Evolutionary conservation across 2,329 filamentous ascomycete species (phyloP), one percentile per base, ranked within the genome.

Genomic region (Elsinoe perseae): DNA sequence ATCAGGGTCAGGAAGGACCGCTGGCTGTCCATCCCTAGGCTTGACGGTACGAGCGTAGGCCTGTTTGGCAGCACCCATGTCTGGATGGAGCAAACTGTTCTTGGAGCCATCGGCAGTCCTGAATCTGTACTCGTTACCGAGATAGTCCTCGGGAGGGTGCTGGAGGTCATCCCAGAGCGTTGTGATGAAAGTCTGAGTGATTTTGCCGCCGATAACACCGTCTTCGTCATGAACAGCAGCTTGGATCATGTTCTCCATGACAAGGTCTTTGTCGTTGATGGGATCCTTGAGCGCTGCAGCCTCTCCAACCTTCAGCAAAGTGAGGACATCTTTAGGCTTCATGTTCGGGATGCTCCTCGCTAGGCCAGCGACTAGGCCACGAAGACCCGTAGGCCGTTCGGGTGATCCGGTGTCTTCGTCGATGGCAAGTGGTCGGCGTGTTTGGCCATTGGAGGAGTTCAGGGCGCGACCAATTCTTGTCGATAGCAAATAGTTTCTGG

Each of bases 21-120:
- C 80, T 1, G 80, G 78, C 56, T 82, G 80, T 52, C 80, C 74
- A 43, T 75, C 79, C 46, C 70, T 71, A 1, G 80, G 79, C 40
- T 76, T 76, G n/a, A 86, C 82, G 0, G 82, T 82, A 59, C 84
- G 79, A 21, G 85, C 85, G 63, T 89, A 89, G 0, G 83, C 78
- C n/a, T 80, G 81, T 10, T 79, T 79, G 8, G 85, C 83, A 34
- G 76, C 77, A 1, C 85, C 85, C 27, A 89, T 72, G 54, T 82
- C 75, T 2, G 85, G 85, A 62, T 80, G 74, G 18, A 82, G 70
- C 50, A 83, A 75, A 63, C 83, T 87, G 66, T 78, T 78, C 58
- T 71, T 69, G 1, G 75, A 77, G 23, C 76, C 76, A 63, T 78
- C 75, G 4, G 76, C 73, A 50, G 71, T 69, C n/a, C 76, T 68